Percentiles rank a stretch among this genome's conserved stretches.
phyloP scores from a whole-genome alignment of 116 monocot genomes.

The Trichopus zeylanicus region DNA sequence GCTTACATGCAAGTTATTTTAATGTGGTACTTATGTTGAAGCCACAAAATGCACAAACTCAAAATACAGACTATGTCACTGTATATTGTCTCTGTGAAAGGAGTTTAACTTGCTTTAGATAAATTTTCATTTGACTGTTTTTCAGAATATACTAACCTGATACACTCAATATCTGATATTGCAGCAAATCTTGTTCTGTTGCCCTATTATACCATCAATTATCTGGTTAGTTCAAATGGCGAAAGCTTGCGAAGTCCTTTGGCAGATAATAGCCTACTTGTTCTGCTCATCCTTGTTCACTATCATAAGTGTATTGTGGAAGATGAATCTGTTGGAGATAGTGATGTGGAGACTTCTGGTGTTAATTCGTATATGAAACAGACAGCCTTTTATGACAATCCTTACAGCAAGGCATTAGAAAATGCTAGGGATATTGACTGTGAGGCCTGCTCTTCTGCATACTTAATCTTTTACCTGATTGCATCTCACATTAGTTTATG shows the following conservation, averaged over 20 bases:
- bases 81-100: not conserved
- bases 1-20: no score
- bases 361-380: constrained; percentile 33
- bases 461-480: not conserved
- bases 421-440: constrained; percentile 81
- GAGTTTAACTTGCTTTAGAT: not conserved
- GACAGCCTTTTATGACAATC: constrained; percentile 61
- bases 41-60: no score
- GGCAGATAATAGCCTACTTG: constrained; percentile 76
- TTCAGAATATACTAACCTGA: not conserved
- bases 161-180: constrained; percentile 14
- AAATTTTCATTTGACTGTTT: not conserved
- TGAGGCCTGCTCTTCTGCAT: constrained; percentile 18
- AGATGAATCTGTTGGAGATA: constrained; percentile 20
- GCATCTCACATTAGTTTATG: not conserved
- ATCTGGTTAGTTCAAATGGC: constrained; percentile 74
- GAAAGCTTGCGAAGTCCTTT: constrained; percentile 64
- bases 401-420: constrained; percentile 73
- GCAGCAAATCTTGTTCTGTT: constrained; percentile 96
- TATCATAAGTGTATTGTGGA: constrained; percentile 49
- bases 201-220: constrained; percentile 96
- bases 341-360: constrained; percentile 21
- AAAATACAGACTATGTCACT: no score
- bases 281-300: constrained; percentile 79
- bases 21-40: no score